These are phyloP conservation scores for Lablab purpureus DNA, from an alignment of 306 rosid species.

Conservation along the genomic window DNA sequence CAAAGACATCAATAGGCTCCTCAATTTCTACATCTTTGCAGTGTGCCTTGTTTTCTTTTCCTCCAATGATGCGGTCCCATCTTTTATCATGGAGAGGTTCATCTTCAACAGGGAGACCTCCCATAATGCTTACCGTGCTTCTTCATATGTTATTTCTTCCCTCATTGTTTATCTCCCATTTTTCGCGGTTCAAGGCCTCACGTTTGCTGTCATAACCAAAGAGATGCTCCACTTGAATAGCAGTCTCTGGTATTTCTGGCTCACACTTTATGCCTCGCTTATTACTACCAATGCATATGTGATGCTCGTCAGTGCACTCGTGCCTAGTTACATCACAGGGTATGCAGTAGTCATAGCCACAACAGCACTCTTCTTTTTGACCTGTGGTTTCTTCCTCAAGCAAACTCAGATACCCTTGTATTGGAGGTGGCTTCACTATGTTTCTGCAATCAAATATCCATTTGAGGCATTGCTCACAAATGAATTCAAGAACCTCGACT, in stretches of 20 bases:
- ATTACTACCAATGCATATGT: conserved; percentile 88
- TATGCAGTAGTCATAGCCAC: conserved; percentile 94
- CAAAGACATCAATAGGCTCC: conserved; percentile 78
- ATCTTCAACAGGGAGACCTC: conserved; percentile 90
- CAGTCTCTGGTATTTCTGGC: conserved; percentile 65
- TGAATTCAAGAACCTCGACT: conserved; percentile 70
- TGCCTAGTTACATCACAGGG: conserved; percentile 92
- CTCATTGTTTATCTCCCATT: conserved; percentile 88
- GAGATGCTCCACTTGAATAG: conserved; percentile 60
- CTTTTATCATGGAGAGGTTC: conserved; percentile 85
- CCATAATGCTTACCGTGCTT: conserved; percentile 90
- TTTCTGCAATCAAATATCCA: conserved; percentile 91
- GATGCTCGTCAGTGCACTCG: conserved; percentile 92
- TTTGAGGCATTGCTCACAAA: conserved; percentile 83
- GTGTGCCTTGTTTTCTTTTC: conserved; percentile 92
- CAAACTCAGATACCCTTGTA: conserved; percentile 60
- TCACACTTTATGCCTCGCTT: conserved; percentile 78
- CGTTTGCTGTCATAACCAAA: conserved; percentile 81
- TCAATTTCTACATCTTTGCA: conserved; percentile 88
- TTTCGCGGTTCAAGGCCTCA: conserved; percentile 84
- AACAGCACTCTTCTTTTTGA: conserved; percentile 89
- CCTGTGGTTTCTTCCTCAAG: conserved; percentile 87
- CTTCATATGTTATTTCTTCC: conserved; percentile 82
- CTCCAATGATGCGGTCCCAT: conserved; percentile 93
- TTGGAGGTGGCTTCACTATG: conserved; percentile 90